Conservation (phyloP, 148 eudicot species). For the Tetragonia tetragonoides region DNA sequence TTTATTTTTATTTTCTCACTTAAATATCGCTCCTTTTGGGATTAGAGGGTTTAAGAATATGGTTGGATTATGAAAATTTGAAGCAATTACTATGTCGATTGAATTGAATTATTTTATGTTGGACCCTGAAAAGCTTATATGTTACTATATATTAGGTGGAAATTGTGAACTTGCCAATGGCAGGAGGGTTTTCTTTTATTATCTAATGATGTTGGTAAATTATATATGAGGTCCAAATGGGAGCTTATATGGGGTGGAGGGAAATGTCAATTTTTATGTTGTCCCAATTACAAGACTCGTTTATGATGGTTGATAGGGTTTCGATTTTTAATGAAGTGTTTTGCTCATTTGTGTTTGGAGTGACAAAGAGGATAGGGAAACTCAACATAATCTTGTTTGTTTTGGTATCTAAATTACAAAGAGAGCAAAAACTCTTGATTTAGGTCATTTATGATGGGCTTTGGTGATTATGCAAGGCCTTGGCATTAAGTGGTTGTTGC, state of each 20-base stretch:
- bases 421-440: not conserved
- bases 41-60: not conserved
- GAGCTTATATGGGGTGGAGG: too few species aligned
- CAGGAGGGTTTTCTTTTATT: not conserved
- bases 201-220: not conserved
- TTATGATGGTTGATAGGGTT: too few species aligned
- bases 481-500: not conserved
- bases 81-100: not conserved
- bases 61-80: too few species aligned
- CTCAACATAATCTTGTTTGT: not conserved
- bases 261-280: too few species aligned
- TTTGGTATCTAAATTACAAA: not conserved
- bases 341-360: too few species aligned
- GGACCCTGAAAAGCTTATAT: not conserved
- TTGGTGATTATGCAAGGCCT: not conserved
- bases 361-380: not conserved
- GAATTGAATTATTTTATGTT: not conserved
- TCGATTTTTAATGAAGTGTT: too few species aligned
- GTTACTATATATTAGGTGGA: not conserved
- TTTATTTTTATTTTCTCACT: not conserved
- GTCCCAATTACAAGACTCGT: too few species aligned
- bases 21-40: not conserved
- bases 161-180: not conserved
- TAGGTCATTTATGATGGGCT: not conserved
- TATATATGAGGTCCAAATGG: too few species aligned